phyloP scores from a whole-genome alignment of 345 rosid species.

The Turnera subulata region DNA sequence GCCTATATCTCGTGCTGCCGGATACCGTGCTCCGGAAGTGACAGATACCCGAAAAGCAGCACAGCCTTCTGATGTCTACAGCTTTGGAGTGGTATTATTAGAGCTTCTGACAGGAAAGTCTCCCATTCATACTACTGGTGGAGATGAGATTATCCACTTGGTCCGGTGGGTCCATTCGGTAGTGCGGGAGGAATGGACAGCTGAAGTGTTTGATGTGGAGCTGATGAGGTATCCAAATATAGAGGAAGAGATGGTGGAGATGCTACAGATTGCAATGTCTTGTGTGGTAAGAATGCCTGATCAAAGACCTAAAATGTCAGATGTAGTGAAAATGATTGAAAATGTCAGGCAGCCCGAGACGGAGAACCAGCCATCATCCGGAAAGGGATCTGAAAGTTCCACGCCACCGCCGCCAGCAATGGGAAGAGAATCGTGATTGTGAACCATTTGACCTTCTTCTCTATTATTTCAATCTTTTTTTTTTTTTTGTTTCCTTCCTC shows the following conservation, averaged over 20 bases:
- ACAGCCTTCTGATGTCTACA: constrained; percentile 84
- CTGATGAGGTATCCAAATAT: constrained; percentile 82
- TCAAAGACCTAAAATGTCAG: constrained; percentile 80
- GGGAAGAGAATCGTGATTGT: constrained; percentile 21
- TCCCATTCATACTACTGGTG: constrained; percentile 72
- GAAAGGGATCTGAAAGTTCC: constrained; percentile 48
- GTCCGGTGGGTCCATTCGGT: constrained; percentile 98
- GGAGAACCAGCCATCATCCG: constrained; percentile 44
- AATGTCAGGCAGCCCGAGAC: constrained; percentile 43
- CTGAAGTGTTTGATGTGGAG: constrained; percentile 94
- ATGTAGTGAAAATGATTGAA: constrained; percentile 72
- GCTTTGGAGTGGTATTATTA: constrained; percentile 90
- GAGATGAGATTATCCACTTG: constrained; percentile 86
- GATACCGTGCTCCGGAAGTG: constrained; percentile 93
- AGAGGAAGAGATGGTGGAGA: constrained; percentile 97
- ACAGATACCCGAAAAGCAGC: constrained; percentile 87
- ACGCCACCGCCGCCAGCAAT: constrained; percentile 33
- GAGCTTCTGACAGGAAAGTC: constrained; percentile 95
- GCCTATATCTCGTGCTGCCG: constrained; percentile 83
- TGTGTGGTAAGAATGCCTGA: constrained; percentile 80
- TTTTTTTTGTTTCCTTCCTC: constrained; percentile 1
- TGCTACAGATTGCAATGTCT: constrained; percentile 95
- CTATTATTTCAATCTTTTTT: constrained; percentile 9
- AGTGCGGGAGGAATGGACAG: constrained; percentile 98
- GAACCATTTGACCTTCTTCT: background rate